phyloP scores from a whole-genome alignment of 805 yeast genomes.

The Kregervanrija fluxuum region DNA sequence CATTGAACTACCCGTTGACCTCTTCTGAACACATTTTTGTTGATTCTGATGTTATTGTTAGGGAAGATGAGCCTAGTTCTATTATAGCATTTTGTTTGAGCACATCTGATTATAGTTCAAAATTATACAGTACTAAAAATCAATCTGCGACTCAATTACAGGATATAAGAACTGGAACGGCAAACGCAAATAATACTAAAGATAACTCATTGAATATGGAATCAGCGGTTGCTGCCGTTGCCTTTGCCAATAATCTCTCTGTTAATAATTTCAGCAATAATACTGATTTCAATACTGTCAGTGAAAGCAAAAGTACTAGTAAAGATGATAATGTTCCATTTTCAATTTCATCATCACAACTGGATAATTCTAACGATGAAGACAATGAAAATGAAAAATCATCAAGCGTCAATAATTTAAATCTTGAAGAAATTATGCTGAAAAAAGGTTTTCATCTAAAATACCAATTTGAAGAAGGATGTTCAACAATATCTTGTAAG shows the following conservation, averaged over 20 bases:
- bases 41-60: slow-evolving; percentile 85
- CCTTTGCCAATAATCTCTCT: not conserved
- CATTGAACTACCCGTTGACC: slow-evolving; percentile 73
- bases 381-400: not conserved
- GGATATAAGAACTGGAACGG: too few relatives aligned
- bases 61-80: slow-evolving; percentile 96
- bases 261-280: too few relatives aligned
- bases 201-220: too few relatives aligned
- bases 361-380: not conserved
- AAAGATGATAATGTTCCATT: not conserved
- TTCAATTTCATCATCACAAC: too few relatives aligned
- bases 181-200: too few relatives aligned
- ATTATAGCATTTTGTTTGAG: slow-evolving; percentile 88
- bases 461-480: slow-evolving; percentile 85
- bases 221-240: not conserved
- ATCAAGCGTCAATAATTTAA: not conserved
- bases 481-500: slow-evolving; percentile 80
- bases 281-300: too few relatives aligned
- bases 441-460: slow-evolving; percentile 85
- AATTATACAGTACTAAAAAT: slow-evolving; percentile 17
- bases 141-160: not conserved
- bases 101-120: slow-evolving; percentile 64
- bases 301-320: not conserved
- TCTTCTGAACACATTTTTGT: slow-evolving; percentile 86
- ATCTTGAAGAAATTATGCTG: slow-evolving; percentile 62